Base-by-base conservation (phyloP, 345 rosid genomes). In the Salix arbutifolia region DNA sequence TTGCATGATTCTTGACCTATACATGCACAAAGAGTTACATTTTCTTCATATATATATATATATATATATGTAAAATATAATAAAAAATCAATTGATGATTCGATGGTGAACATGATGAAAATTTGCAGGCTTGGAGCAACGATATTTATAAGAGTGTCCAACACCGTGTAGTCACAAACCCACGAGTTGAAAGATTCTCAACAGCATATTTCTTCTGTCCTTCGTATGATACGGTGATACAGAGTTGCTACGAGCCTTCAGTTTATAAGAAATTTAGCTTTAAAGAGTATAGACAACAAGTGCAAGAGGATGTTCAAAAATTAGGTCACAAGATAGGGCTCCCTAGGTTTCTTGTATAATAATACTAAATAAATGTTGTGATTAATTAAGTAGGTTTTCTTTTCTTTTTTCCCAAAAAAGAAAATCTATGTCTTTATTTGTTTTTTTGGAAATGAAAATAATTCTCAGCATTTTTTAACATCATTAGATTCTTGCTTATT, bases 121-220 rank as follows among this genome's bases (percentile, higher is more conserved):
- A 23, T 58, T 23, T 70, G 44, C 82, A 93, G 99, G 99, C 95
- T 1, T 93, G 99, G 98, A 96, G 99, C 88, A 96, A 91, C 56
- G 90, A 73, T n/a, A 89, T 82, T 26, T 96, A 96, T 66, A 96
- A 86, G 86, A 96, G 98, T 61, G 98, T 96, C 31, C 72, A 88
- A 65, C 99, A 96, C 30, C 84, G 97, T 3, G 99, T 92, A 10
- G 86, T 91, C 76, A 82, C 95, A 19, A 91, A 93, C 79, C 95
- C 94, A 12, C 60, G 40, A 8, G 83, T 69, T 76, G 98, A 91
- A 67, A 92, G 99, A 74, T 93, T 90, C 48, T 93, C 99, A 0
- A 89, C 93, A 3, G 99, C 99, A 28, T 96, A 92, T 85, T 96
- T 93, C 88, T 70, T 96, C 14, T 96, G 99, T 69, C 98, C 97